Base-by-base conservation (phyloP, 208 protist genomes). In the Trypanosomatidae sp. region DNA sequence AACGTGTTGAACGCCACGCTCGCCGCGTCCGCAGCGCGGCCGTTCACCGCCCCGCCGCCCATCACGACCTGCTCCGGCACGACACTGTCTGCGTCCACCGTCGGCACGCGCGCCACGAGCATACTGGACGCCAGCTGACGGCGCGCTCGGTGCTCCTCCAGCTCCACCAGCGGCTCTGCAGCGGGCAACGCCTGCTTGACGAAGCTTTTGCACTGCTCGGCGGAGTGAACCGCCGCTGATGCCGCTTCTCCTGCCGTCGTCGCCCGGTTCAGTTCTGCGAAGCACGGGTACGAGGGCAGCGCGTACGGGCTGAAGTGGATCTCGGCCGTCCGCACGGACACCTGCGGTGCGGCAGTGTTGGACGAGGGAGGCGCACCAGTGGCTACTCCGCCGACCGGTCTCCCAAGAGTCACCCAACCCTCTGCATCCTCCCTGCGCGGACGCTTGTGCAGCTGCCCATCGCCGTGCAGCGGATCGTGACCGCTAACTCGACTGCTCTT, bases 21-120 rank as follows among this genome's bases (percentile, higher is more conserved):
- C 5, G 62, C 50, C 25, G 55, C 46, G 6, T 30, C 74, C 47
- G 60, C 58, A 13, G 49, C 62, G 13, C 52, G 69, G n/a, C 49
- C 33, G 0, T 36, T n/a, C 44, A 80, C 36, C 25, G 25, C 56
- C 3, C 68, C 41, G 55, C 33, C 41, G 30, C 43, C 74, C 74
- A 81, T 82, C 19, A 74, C 71, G 15, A 77, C 74, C 39, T 76
- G 65, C n/a, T 83, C 79, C 33, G 75, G 68, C 62, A 88, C 72
- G 4, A 91, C 77, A 28, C 81, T 78, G 49, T 86, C 86, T 22
- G 79, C 77, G 69, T 88, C 86, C 41, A 93, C 82, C 44, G 76
- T 75, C 6, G 76, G 82, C 68, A 78, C 83, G 28, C 80, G 74
- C 4, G 81, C 70, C 1, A 78, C 74, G 15, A 89, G 74, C 65